These are phyloP conservation scores for Podosphaera aphanis DNA, from an alignment of 2,329 filamentous ascomycete species.

Conservation along the genomic window DNA sequence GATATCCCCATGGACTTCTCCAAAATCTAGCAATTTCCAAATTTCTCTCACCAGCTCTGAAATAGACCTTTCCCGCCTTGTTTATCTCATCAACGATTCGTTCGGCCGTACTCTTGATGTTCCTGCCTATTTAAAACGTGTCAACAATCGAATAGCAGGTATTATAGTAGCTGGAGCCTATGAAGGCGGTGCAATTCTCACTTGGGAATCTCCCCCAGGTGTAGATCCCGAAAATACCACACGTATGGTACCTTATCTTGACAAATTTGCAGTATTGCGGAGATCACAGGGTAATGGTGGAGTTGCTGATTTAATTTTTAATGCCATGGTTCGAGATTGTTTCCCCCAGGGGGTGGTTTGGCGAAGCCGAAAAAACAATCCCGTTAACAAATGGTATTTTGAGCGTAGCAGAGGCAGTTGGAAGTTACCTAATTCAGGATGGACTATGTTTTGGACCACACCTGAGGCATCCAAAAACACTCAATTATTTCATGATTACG, in stretches of 20 bases:
- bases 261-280: constrained; percentile 89
- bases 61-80: constrained; percentile 62
- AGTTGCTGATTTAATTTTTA: constrained; percentile 89
- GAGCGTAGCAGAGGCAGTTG: constrained; percentile 65
- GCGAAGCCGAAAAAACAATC: constrained; percentile 67
- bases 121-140: constrained; percentile 57
- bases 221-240: constrained; percentile 26
- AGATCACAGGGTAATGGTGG: constrained; percentile 74
- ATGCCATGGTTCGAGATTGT: constrained; percentile 74
- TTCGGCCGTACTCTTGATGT: constrained; percentile 72
- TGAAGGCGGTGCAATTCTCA: constrained; percentile 82
- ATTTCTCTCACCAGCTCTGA: constrained; percentile 55
- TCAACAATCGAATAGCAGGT: constrained; percentile 61
- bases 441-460: constrained; percentile 98
- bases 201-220: constrained; percentile 62
- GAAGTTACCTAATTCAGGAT: constrained; percentile 61
- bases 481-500: constrained; percentile 40
- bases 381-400: constrained; percentile 99
- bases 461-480: constrained; percentile 29
- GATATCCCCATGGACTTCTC: constrained; percentile 41
- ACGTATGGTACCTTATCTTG: constrained; percentile 71
- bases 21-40: constrained; percentile 30
- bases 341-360: constrained; percentile 81
- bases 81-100: constrained; percentile 79
- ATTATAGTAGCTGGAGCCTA: constrained; percentile 92